Percentiles rank a stretch among this genome's conserved stretches.
These are phyloP conservation scores for Aspergillus sp. DNA, from an alignment of 2,329 filamentous ascomycete species.

Conservation along the genomic window DNA sequence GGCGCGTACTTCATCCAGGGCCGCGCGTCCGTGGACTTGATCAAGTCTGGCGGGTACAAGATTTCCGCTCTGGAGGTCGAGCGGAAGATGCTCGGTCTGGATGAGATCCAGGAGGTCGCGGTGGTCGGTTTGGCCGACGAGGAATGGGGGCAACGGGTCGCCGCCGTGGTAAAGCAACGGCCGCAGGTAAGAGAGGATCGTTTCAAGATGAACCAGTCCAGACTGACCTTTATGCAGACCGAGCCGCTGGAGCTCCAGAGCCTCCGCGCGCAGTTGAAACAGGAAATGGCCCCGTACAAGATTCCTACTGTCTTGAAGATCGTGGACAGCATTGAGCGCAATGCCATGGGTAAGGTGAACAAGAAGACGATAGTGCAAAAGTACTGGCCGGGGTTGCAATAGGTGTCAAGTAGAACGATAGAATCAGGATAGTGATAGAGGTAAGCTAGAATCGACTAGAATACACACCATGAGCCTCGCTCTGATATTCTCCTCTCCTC, in stretches of 20 bases:
- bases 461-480: too few relatives aligned
- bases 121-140: constrained; percentile 55
- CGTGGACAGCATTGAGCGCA: constrained; percentile 58
- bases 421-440: neutral
- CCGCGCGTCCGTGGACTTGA: constrained; percentile 53
- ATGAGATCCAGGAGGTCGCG: constrained; percentile 52
- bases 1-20: constrained; percentile 55
- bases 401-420: neutral
- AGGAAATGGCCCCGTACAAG: constrained; percentile 77
- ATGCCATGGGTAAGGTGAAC: constrained; percentile 82
- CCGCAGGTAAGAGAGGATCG: constrained; percentile 23
- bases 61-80: constrained; percentile 56
- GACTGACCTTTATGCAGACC: constrained; percentile 14
- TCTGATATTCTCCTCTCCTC: too few relatives aligned
- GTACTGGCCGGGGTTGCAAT: constrained; percentile 31
- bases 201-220: neutral
- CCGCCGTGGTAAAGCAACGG: constrained; percentile 49
- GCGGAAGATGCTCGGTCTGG: constrained; percentile 50
- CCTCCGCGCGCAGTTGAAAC: constrained; percentile 35
- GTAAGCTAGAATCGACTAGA: too few relatives aligned
- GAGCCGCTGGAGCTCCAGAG: constrained; percentile 28
- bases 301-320: constrained; percentile 85
- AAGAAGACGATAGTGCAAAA: constrained; percentile 41
- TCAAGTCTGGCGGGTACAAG: constrained; percentile 58
- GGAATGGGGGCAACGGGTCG: constrained; percentile 56